A percentile compares a stretch with the other conserved stretches of the same genome.
Conservation (phyloP, 2,329 filamentous ascomycete species). For the Trichoderma cornu-damae region DNA sequence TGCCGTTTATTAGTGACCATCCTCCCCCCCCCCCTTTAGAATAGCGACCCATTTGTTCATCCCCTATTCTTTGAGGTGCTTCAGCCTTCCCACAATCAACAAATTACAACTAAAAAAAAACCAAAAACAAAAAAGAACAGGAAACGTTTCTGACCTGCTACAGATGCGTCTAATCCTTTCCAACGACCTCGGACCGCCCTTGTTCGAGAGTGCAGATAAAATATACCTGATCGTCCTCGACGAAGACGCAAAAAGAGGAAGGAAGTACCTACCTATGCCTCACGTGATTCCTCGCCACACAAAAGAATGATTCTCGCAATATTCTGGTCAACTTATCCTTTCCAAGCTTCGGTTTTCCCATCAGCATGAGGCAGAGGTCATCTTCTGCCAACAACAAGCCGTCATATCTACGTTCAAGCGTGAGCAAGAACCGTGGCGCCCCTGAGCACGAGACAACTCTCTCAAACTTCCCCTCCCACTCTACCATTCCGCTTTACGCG, state of each 20-base stretch:
- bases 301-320: not conserved
- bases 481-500: too few species aligned
- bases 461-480: not conserved
- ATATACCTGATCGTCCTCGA: not conserved
- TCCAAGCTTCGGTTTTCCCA: too few species aligned
- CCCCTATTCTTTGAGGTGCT: not conserved
- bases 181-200: not conserved
- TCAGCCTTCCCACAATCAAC: not conserved
- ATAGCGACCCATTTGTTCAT: not conserved
- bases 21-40: not conserved
- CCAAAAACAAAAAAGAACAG: rapidly evolving
- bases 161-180: not conserved
- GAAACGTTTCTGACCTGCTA: not conserved
- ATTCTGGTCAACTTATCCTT: not conserved
- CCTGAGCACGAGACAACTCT: not conserved
- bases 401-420: not conserved
- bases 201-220: not conserved
- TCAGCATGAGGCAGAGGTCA: not conserved
- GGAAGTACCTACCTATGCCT: not conserved
- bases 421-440: too few species aligned
- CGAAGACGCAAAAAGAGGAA: not conserved
- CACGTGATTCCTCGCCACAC: slow-evolving; percentile 7
- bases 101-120: rapidly evolving
- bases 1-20: not conserved
- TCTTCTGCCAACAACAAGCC: not conserved